Base-by-base conservation (phyloP, 768 basidiomycete species). In the Gymnopilus dilepis region DNA sequence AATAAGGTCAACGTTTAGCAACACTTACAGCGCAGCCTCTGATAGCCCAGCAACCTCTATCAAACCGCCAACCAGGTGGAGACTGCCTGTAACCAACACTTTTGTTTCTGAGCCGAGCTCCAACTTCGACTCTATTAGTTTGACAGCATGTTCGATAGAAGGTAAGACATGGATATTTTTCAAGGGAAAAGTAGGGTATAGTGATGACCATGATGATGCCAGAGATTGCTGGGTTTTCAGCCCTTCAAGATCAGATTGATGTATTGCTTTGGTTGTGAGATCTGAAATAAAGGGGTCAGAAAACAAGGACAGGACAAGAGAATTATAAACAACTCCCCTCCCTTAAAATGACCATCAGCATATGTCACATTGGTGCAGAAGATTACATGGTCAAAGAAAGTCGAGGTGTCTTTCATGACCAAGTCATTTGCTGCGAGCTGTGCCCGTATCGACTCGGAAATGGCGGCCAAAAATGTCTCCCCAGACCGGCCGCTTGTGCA, bases 311-410 rank as follows among this genome's bases (percentile, higher is more conserved):
- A 42, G 15, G 21, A 57, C 22, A 42, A 50, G 38, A 26, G 15
- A 31, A 52, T 38, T 50, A 19, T 48, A 26, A 33, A 34, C n/a
- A 52, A 68, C 76, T 56, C 67, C 94, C 97, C 97, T 54, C 92
- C 91, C 78, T 98, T 99, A 72, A 87, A 98, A 31, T 82, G 80
- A 0, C 97, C 97, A 64, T 93, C 88, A 1, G 86, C 82, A 70
- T 97, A 99, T 0, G 97, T 99, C 31, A 97, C 91, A 73, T 99
- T 99, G 50, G 95, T 89, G 76, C 96, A 99, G 75, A 99, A 99
- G 47, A 99, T 86, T 59, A 96, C 92, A 52, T 88, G 84, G 69
- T 94, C 85, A 66, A 97, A 97, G 69, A 94, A 88, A 13, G 70
- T 73, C 0, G 78, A 63, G 15, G 33, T 33, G 38, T 59, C 57